Base-by-base conservation (phyloP, 352 stramenopile species). In the Albugo candida region DNA sequence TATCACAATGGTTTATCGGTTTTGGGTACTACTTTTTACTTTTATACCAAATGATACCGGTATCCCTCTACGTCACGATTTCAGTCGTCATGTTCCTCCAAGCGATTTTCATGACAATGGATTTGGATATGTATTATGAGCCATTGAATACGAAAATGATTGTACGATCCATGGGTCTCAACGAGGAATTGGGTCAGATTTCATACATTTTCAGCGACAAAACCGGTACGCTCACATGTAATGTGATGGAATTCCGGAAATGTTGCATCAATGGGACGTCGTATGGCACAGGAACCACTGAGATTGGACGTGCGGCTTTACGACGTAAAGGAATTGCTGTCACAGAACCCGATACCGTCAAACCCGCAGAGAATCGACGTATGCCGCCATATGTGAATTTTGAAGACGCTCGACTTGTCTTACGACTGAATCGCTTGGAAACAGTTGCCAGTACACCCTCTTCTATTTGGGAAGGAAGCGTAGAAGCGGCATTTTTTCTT, bases 201-300 rank as follows among this genome's bases (percentile, higher is more conserved):
- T 70, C 95, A 51, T 97, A 99, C 57, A 86, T 99, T n/a, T 99
- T 99, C 63, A 96, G 76, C 21, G 95, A 99, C 62, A 99, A 99
- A 58, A 99, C 95, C 2, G 95, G 95, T 13, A 99, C 95, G 27
- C 69, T 99, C 17, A 99, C 95, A 16, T 92, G 87, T 61, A 99
- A 99, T 67, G 65, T 97, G 16, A 98, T 99, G 94, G 75, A 96
- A 56, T 95, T 97, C 54, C 78, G 86, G 40, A 91, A 92, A 53
- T 95, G 85, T 51, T 82, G 69, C 1, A 83, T 97, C 42, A 74
- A 61, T 45, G 84, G 85, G 14, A 49, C 69, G 8, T 76, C 75
- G 2, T 96, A 93, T 45, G 82, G 83, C 21, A 64, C 79, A 70
- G 59, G 66, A 4, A 79, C 50, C n/a, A 89, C 89, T 11, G 72